phyloP scores from a whole-genome alignment of 495 filamentous ascomycete species.

The Aspergillus bertholletiae region DNA sequence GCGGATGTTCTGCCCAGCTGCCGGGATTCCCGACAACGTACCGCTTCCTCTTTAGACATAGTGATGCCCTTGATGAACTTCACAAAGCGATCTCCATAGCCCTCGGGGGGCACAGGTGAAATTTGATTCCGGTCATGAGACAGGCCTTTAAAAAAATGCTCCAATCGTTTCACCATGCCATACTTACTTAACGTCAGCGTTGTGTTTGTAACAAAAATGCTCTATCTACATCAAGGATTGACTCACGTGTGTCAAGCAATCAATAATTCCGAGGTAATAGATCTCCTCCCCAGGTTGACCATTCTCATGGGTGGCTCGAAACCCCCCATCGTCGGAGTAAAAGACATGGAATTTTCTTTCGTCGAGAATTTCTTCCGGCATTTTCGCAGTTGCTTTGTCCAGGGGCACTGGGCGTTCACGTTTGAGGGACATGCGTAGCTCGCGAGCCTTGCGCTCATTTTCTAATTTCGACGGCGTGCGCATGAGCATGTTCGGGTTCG shows the following conservation, averaged over 20 bases:
- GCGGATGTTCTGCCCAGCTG: constrained; percentile 20
- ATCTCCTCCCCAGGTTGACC: constrained; percentile 83
- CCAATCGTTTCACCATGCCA: constrained; percentile 79
- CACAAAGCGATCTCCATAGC: constrained; percentile 92
- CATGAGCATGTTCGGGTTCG: constrained; percentile 62
- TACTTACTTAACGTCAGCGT: constrained; percentile 50
- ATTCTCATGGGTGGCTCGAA: constrained; percentile 89
- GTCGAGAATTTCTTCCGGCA: constrained; percentile 82
- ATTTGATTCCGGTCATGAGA: constrained; percentile 78
- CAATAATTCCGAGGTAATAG: constrained; percentile 97
- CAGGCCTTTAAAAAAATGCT: constrained; percentile 92
- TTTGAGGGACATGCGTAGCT: constrained; percentile 88
- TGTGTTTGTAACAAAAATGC: constrained; percentile 25
- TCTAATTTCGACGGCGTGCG: constrained; percentile 94
- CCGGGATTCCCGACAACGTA: constrained; percentile 53
- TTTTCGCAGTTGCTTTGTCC: constrained; percentile 73
- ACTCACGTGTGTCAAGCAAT: constrained; percentile 92
- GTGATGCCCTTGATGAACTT: constrained; percentile 89
- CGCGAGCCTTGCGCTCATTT: constrained; percentile 84
- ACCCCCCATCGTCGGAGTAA: constrained; percentile 91
- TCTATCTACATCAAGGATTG: background rate
- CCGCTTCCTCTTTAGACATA: constrained; percentile 80
- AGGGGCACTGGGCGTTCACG: constrained; percentile 88
- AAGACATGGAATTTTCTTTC: constrained; percentile 70
- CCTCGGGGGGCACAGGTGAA: constrained; percentile 85